These are phyloP conservation scores for Wilcoxina mikolae DNA, from an alignment of 495 filamentous ascomycete genomes.

Conservation along the genomic window DNA sequence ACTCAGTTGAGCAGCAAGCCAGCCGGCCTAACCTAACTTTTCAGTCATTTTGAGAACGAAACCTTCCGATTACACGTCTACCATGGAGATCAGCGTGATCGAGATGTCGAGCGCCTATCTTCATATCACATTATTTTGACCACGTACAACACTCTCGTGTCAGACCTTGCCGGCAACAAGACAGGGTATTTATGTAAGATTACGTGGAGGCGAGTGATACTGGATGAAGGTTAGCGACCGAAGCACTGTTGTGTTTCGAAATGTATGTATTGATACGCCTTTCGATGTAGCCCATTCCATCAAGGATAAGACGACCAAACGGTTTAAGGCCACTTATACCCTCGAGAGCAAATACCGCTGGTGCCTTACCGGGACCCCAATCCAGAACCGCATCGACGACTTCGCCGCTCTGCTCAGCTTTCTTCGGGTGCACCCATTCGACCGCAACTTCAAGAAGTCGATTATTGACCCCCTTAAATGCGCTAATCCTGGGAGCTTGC, in stretches of 20 bases:
- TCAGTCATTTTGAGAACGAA: too few species aligned
- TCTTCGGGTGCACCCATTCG: constrained; percentile 57
- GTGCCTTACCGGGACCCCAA: constrained; percentile 71
- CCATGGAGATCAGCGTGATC: too few species aligned
- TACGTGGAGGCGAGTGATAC: constrained; percentile 27
- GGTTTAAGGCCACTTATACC: constrained; percentile 41
- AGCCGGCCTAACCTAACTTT: too few species aligned
- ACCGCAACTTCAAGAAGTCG: constrained; percentile 61
- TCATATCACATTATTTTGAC: too few species aligned
- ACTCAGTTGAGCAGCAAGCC: background rate
- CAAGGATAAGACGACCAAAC: constrained; percentile 26
- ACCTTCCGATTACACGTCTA: too few species aligned
- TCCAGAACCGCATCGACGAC: constrained; percentile 52
- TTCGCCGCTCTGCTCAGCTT: constrained; percentile 71
- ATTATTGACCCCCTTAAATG: constrained; percentile 54
- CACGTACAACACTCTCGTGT: too few species aligned
- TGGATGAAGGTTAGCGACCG: constrained; percentile 33
- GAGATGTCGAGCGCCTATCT: too few species aligned
- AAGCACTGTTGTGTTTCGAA: background rate
- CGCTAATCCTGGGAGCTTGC: constrained; percentile 41
- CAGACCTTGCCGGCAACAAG: background rate
- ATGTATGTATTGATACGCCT: background rate
- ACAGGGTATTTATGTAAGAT: constrained; percentile 26
- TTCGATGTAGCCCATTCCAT: constrained; percentile 32
- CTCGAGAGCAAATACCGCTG: constrained; percentile 47